Base-by-base conservation (phyloP, 345 rosid species). In the Turnera subulata region DNA sequence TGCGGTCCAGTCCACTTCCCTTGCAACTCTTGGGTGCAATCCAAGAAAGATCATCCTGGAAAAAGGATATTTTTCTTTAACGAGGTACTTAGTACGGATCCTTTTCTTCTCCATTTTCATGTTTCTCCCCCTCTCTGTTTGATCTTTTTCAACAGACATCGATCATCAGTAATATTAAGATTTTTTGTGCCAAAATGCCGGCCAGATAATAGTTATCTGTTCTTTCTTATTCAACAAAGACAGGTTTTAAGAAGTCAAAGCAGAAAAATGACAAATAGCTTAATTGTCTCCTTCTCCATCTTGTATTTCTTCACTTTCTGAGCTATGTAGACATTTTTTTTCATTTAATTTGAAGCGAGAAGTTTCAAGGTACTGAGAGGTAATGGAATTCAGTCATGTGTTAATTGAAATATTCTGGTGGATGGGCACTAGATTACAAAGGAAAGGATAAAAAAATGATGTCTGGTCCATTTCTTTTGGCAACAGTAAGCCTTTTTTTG, bases 1-100 rank as follows among this genome's bases (percentile, higher is more conserved):
- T 70, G 67, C 63, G 95, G 95, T 6, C 91, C 96, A 10, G 74
- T 90, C 26, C 93, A 94, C 73, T 94, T 94, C 63, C 93, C 94
- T 18, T 90, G 99, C 64, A 90, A 85, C 61, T 94, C 99, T 1
- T 90, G 96, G 97, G 96, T 94, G 2, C 99, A 90, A 69, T 72
- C 97, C 32, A 69, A 38, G 49, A 88, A 81, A 25, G 76, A 87
- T 50, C 86, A 85, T 54, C 80, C 91, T 37, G 71, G 55, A 1
- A 80, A 76, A 69, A 80, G 99, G 51, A 81, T 90, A 6, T 82
- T 94, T 76, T 94, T 94, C 72, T 66, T 84, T 64, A 94, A 94
- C 65, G 68, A 87, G 96, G 99, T 90, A 70, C 33, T 14, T n/a
- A n/a, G n/a, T 20, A 17, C 24, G 44, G 35, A 20, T 10, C n/a